phyloP scores from a whole-genome alignment of 2,329 filamentous ascomycete genomes.

The Talaromyces sp. region DNA sequence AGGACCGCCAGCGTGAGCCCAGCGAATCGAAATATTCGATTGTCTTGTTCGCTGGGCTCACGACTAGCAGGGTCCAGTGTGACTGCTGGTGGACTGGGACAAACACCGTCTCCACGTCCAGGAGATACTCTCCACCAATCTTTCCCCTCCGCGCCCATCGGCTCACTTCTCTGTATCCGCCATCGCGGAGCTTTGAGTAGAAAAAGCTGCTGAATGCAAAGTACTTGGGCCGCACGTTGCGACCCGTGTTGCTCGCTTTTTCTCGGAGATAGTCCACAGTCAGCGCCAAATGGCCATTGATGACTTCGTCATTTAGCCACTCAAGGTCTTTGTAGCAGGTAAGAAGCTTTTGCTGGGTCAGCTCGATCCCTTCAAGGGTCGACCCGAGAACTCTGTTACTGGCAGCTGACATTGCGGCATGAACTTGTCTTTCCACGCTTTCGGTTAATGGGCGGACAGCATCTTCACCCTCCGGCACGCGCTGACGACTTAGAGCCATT shows the following conservation, averaged over 20 bases:
- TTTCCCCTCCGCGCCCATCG: conserved; percentile 45
- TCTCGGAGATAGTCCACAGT: conserved; percentile 35
- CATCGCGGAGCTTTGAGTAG: conserved; percentile 38
- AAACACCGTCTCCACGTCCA: conserved; percentile 44
- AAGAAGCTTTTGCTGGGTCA: conserved; percentile 32
- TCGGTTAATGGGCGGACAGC: conserved; percentile 31
- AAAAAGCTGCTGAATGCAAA: conserved; percentile 45
- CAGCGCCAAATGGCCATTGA: conserved; percentile 43
- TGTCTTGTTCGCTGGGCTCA: conserved; percentile 37
- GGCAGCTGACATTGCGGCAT: conserved; percentile 24
- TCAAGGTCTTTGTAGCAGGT: conserved; percentile 31
- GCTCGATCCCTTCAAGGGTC: conserved; percentile 30
- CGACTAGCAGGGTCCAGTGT: conserved; percentile 48
- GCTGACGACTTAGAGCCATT: conserved; percentile 11
- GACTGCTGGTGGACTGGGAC: conserved; percentile 42
- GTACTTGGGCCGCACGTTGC: conserved; percentile 32
- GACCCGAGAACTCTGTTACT: conserved; percentile 24
- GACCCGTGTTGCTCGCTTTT: conserved; percentile 27
- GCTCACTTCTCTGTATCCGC: conserved; percentile 34
- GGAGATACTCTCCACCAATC: conserved; percentile 40
- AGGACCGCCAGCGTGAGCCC: conserved; percentile 25
- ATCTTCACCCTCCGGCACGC: conserved; percentile 23
- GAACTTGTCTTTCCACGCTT: conserved; percentile 33
- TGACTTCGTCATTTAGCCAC: conserved; percentile 46
- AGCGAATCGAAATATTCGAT: conserved; percentile 49